Percentiles rank a stretch among this genome's conserved stretches.
Conservation (phyloP, 2,329 filamentous ascomycete genomes). For the Penicillium sp. region DNA sequence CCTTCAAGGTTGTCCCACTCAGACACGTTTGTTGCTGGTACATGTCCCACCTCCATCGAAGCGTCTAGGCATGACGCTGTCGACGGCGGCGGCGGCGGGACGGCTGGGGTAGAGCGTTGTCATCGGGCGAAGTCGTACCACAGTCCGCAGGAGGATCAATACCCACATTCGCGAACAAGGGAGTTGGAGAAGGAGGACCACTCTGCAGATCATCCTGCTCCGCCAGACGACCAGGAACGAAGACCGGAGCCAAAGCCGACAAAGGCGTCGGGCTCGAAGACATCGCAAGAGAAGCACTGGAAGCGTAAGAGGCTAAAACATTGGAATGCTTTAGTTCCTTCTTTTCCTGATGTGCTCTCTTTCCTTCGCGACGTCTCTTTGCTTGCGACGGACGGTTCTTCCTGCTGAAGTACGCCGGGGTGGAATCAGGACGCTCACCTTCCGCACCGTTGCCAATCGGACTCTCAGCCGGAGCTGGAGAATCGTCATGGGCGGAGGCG, state of each 20-base stretch:
- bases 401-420: not conserved
- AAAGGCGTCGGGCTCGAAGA: not conserved
- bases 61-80: not conserved
- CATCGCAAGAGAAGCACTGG: slow-evolving; percentile 1
- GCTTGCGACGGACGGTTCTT: slow-evolving; percentile 5
- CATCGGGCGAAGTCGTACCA: not conserved
- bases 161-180: not conserved
- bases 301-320: slow-evolving; percentile 1
- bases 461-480: not conserved
- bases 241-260: slow-evolving; percentile 5
- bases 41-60: not conserved
- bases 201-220: not conserved
- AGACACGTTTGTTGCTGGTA: not conserved
- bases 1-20: not conserved
- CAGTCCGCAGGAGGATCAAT: not conserved
- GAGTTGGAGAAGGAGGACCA: not conserved
- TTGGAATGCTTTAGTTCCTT: not conserved
- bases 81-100: not conserved
- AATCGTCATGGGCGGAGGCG: not conserved
- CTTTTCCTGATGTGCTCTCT: not conserved
- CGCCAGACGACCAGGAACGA: not conserved
- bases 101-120: not conserved
- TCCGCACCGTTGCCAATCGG: not conserved
- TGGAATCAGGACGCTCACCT: not conserved
- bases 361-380: not conserved